These are phyloP conservation scores for Hirsutella rhossiliensis DNA, from an alignment of 2,329 filamentous ascomycete genomes.

Conservation along the genomic window DNA sequence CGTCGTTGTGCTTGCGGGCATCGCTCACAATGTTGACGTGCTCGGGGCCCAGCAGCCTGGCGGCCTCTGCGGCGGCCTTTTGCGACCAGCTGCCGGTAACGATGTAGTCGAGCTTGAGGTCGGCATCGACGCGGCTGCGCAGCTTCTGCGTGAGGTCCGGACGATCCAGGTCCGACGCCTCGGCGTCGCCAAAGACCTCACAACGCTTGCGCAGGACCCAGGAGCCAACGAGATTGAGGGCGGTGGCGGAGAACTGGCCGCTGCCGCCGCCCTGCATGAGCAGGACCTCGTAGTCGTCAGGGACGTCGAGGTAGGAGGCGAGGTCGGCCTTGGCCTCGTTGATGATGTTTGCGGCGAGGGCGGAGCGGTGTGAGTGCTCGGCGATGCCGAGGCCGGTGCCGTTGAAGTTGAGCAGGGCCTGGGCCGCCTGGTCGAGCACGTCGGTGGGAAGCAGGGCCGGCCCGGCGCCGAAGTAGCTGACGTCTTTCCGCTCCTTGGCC, in stretches of 20 bases:
- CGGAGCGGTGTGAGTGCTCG: conserved; percentile 82
- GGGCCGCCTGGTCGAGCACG: conserved; percentile 65
- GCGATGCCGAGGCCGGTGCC: conserved; percentile 73
- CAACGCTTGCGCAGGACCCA: conserved; percentile 65
- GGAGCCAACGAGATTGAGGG: conserved; percentile 72
- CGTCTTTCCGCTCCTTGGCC: conserved; percentile 40
- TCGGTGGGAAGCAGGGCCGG: conserved; percentile 75
- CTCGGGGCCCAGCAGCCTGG: conserved; percentile 62
- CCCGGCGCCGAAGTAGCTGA: conserved; percentile 83
- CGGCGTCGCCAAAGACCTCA: conserved; percentile 43
- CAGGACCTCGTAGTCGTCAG: conserved; percentile 74
- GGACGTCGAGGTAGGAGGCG: conserved; percentile 64
- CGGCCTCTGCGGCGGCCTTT: conserved; percentile 78
- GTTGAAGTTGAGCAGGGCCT: conserved; percentile 72
- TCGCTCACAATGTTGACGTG: conserved; percentile 73
- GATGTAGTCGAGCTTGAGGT: conserved; percentile 78
- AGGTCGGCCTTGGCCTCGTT: conserved; percentile 67
- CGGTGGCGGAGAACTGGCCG: conserved; percentile 71
- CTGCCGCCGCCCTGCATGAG: conserved; percentile 83
- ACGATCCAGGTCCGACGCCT: conserved; percentile 33
- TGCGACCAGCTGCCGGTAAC: conserved; percentile 82
- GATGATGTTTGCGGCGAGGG: conserved; percentile 66
- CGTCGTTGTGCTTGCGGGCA: conserved; percentile 46
- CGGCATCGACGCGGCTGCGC: conserved; percentile 50
- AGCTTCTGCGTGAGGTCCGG: conserved; percentile 44